Base-by-base conservation (phyloP, 176 grass and related monocot species). In the Eragrostis nindensis region DNA sequence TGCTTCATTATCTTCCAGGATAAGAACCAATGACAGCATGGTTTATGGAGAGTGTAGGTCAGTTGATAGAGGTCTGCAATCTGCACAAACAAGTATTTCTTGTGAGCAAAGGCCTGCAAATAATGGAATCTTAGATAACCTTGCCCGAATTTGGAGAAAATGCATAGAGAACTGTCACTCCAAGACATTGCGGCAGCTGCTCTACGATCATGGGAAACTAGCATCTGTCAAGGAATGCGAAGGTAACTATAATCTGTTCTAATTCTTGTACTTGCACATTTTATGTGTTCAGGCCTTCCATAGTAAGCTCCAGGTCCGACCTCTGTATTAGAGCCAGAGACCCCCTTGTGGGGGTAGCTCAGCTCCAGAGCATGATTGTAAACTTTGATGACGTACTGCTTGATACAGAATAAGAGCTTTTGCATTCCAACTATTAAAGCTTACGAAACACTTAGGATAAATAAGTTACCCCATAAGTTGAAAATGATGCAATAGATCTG, bases 111-210 rank as follows among this genome's bases (percentile, higher is more conserved):
- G 68, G 77, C 22, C 53, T 68, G 78, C 45, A 36, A 75, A 66
- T 47, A 72, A 76, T 72, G 79, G 66, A 80, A 86, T 47, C 63
- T 86, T 76, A 68, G 90, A 93, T 69, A 89, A 90, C 66, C 68
- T 99, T 78, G 80, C 74, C 43, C 82, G 80, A 21, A 93, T 98
- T 79, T 98, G 96, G 96, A 89, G 71, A 70, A 77, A 73, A 46
- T 98, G 92, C 79, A 93, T 98, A 68, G 78, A 93, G 19, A 92
- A 87, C 62, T 98, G 96, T 65, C 96, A 98, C 59, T 98, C 90
- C 9, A 98, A 91, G 69, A 89, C 90, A 57, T 77, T 98, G 71
- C 83, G 76, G 62, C 88, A 95, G 52, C 79, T 98, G 74, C 92
- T 98, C 50, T 83, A 68, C 84, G 83, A 88, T 62, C 81, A 91